Base-by-base conservation (phyloP, 306 rosid species). In the Ammopiptanthus mongolicus region DNA sequence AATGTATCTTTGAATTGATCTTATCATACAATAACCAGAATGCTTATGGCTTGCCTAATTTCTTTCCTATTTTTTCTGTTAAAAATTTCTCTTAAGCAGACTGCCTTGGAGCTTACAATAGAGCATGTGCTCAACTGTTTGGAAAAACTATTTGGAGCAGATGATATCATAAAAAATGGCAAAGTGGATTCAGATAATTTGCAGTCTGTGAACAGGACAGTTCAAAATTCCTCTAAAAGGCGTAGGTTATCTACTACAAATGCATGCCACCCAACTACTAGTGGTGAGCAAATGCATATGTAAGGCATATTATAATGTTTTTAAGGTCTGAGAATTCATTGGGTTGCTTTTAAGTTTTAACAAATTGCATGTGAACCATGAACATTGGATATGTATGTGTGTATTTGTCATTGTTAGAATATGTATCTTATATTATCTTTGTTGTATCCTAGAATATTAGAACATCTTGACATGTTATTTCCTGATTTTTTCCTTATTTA, bases 121-220 rank as follows among this genome's bases (percentile, higher is more conserved):
- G 88, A 84, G 75, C 90, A 88, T 75, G 51, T 90, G 69, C 76
- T 87, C 76, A 70, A 82, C 75, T 91, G 91, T 80, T 42, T 85
- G 22, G 89, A 85, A 71, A 87, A 90, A 75, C 81, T 88, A 52
- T 82, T 82, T 81, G 84, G 73, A 81, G 80, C 79, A 48, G 84
- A 67, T 69, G 84, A 83, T 72, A 48, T 65, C 55, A 66, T 28
- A 78, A 75, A 75, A 64, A 71, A 72, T 21, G 59, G 69, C 25
- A 71, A 65, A 37, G 68, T 31, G 34, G 69, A 44, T 59, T 73
- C 89, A 57, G 67, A 9, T 68, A 57, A 79, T 62, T 50, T 48
- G 81, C 84, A 23, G 42, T 78, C 85, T 13, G 78, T 83, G 65
- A 68, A 67, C 13, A 83, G 84, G 52, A 79, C 58, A 41, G 59